Base-by-base conservation (phyloP, 1,284 basidiomycete genomes). In the Moesziomyces antarcticus region DNA sequence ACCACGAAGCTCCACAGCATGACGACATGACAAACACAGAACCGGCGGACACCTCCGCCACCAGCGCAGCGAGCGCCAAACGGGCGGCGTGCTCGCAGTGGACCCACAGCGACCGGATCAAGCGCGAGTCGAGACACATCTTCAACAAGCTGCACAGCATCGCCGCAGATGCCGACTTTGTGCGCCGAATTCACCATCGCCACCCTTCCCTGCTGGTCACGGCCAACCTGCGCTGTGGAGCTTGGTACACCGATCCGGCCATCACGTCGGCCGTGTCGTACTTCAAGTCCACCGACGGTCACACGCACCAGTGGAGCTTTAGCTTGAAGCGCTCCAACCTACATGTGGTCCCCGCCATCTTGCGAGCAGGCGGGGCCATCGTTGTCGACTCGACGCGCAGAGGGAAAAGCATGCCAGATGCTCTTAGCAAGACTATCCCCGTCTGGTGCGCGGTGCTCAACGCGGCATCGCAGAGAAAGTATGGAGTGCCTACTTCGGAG, bases 211-310 rank as follows among this genome's bases (percentile, higher is more conserved):
- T 63, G 18, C 53, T 45, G 5, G 54, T 53, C 41, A 47, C 79
- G 91, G 93, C 94, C 3, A 98, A 98, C 83, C 88, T 96, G 78
- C 89, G 95, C 21, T 97, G 94, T 78, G 95, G 95, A 1, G 92
- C 91, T 5, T 98, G 96, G 95, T 98, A 97, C 84, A 90, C 91
- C 8, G 88, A 92, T 73, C 92, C 94, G 5, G 84, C 35, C 78
- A 85, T 45, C 20, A 58, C 75, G 1, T 49, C 57, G 5, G 86
- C 88, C 0, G 76, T 77, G 5, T 92, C 91, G 14, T 98, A 99
- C 86, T 98, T 97, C 88, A 99, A 99, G 85, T 96, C 94, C 0
- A 97, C 95, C 0, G 96, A 99, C 78, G 96, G 96, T 0, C 96
- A 98, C 79, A 91, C 89, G 69, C 88, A 89, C 53, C 84, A 86